Evolutionary conservation across 805 yeast genomes (phyloP), one percentile per base, ranked within the genome.

Genomic region (Spathaspora hagerdaliae): DNA sequence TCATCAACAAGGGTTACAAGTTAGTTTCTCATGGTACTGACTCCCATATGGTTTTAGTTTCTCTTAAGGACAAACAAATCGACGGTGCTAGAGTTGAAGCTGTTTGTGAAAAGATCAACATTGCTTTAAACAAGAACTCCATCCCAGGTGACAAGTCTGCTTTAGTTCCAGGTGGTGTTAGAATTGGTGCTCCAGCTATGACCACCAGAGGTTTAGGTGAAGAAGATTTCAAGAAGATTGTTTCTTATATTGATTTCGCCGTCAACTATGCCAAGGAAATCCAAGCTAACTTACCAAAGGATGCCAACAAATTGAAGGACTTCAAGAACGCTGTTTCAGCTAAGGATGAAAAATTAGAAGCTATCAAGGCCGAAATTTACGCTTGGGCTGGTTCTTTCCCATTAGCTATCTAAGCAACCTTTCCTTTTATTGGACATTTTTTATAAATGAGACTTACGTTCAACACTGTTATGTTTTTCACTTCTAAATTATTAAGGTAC

Each of bases 151-250:
- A 92, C 71, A 85, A 82, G 69, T 87, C 96, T 38, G 99, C 99
- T 31, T 77, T 92, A 50, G 89, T 87, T 64, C 99, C 99, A 60
- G 88, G 95, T 50, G 99, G 99, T 58, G 75, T 92, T 54, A 86
- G 99, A 75, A 85, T 92, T 50, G 99, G 99, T 58, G 87, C 98
- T 13, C 99, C 99, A 48, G 98, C 98, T 40, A 92, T 92, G 98
- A 85, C 97, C 46, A 89, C 97, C 43, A 84, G 99, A 74, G 97
- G 97, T 39, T 85, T 92, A 61, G 80, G 80, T 43, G 78, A 76
- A 50, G 77, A 71, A 46, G 98, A 92, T 59, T 92, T 92, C 62
- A 82, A 75, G 51, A 77, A 78, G 63, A 94, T 92, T 46, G 92
- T 91, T 37, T 78, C 74, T 44, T 89, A 78, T 73, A 87, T 92